phyloP scores from a whole-genome alignment of 129 eudicot species.

The Chrysanthemum makinoi region DNA sequence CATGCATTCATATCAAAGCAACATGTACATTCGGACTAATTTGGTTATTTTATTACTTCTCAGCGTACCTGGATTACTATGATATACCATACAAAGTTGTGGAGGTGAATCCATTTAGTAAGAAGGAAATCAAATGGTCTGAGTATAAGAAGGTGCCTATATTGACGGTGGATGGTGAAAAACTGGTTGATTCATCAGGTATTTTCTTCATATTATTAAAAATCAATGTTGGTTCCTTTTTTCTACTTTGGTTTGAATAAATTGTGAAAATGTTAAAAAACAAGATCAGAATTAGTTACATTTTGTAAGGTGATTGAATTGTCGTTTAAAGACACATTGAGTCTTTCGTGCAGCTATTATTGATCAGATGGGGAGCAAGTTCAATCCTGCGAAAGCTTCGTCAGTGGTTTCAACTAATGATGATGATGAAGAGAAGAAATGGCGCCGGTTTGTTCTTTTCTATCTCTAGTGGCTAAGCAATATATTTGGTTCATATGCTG shows the following conservation, averaged over 20 bases:
- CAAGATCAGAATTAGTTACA: not conserved
- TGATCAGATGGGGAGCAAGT: slow-evolving; percentile 37
- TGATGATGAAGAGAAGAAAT: slow-evolving; percentile 52
- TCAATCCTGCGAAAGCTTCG: slow-evolving; percentile 32
- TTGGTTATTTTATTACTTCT: not conserved
- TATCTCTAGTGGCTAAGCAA: slow-evolving; percentile 1
- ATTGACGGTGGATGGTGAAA: slow-evolving; percentile 72
- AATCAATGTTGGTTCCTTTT: not conserved
- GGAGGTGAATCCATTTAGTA: slow-evolving; percentile 76
- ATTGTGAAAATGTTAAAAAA: no score
- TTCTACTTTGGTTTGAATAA: not conserved
- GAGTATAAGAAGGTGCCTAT: slow-evolving; percentile 89
- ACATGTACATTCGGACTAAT: not conserved
- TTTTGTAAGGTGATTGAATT: slow-evolving; percentile 13
- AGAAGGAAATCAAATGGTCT: slow-evolving; percentile 88
- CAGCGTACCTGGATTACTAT: slow-evolving; percentile 39
- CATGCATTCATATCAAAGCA: not conserved
- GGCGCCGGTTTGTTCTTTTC: slow-evolving; percentile 49
- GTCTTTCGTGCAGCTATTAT: slow-evolving; percentile 50
- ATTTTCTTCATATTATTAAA: not conserved
- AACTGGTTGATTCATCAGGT: slow-evolving; percentile 49
- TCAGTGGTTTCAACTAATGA: slow-evolving; percentile 19
- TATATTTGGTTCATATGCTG: slow-evolving; percentile 2
- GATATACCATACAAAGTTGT: slow-evolving; percentile 70
- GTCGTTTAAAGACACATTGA: slow-evolving; percentile 21